Percentiles rank a stretch among this genome's conserved stretches.
Conservation (phyloP, 495 filamentous ascomycete species). For the Cercophora scortea region DNA sequence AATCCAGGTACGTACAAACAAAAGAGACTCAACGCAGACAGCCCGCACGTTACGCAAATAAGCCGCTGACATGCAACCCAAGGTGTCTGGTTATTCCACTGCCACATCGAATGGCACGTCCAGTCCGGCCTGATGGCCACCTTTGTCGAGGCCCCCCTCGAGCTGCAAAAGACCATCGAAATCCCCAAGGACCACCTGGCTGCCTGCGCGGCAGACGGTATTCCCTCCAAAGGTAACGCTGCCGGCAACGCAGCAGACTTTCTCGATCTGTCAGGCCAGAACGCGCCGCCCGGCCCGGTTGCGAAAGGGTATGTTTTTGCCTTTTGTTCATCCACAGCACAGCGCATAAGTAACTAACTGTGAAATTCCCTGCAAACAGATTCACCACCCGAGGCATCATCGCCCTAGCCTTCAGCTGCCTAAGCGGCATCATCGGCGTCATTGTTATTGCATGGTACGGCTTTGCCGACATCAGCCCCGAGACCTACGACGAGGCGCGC, state of each 20-base stretch:
- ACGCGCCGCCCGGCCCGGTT: slow-evolving; percentile 44
- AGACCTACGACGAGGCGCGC: neutral
- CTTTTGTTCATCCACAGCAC: neutral
- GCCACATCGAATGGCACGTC: slow-evolving; percentile 66
- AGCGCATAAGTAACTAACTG: neutral
- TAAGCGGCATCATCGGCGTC: slow-evolving; percentile 68
- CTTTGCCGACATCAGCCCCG: slow-evolving; percentile 17
- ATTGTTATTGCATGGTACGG: slow-evolving; percentile 63
- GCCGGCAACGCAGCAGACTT: slow-evolving; percentile 60
- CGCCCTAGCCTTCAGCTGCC: slow-evolving; percentile 62
- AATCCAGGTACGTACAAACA: slow-evolving; percentile 52
- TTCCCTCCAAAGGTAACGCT: slow-evolving; percentile 60
- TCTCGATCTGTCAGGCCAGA: slow-evolving; percentile 58
- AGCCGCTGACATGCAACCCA: neutral
- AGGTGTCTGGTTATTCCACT: slow-evolving; percentile 67
- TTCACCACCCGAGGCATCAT: slow-evolving; percentile 67
- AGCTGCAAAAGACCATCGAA: slow-evolving; percentile 49
- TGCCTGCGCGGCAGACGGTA: slow-evolving; percentile 45
- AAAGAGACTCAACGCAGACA: neutral
- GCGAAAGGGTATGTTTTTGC: slow-evolving; percentile 48
- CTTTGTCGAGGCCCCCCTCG: slow-evolving; percentile 52
- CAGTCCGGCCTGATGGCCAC: slow-evolving; percentile 60
- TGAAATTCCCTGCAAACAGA: slow-evolving; percentile 16
- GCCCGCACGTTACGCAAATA: slow-evolving; percentile 23
- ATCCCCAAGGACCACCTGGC: slow-evolving; percentile 58